phyloP scores from a whole-genome alignment of 1,284 basidiomycete species.

The Tetrapyrgos nigripes region DNA sequence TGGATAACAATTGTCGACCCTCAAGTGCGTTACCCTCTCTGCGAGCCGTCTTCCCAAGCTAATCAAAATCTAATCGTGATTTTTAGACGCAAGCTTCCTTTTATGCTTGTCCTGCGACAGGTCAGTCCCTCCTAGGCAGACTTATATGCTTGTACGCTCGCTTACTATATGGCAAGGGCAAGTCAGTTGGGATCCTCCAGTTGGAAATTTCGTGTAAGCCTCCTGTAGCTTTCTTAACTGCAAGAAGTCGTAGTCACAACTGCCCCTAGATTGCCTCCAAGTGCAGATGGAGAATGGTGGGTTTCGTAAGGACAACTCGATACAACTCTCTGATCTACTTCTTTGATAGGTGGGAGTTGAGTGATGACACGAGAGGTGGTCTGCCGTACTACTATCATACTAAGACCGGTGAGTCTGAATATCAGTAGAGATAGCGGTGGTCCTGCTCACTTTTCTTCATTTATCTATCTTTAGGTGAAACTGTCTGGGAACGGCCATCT shows the following conservation, averaged over 20 bases:
- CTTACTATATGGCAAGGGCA: no score
- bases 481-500: slow-evolving; percentile 87
- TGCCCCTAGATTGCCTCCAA: slow-evolving; percentile 75
- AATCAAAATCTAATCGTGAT: slow-evolving; percentile 5
- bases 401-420: slow-evolving; percentile 77
- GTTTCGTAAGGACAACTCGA: no score
- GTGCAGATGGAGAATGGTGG: slow-evolving; percentile 83
- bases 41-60: background rate
- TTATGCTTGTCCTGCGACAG: slow-evolving; percentile 92
- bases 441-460: no score
- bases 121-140: no score
- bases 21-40: slow-evolving; percentile 55
- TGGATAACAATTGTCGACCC: slow-evolving; percentile 88
- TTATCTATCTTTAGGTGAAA: no score
- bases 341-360: slow-evolving; percentile 96
- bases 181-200: slow-evolving; percentile 91
- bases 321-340: no score
- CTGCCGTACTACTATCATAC: slow-evolving; percentile 95
- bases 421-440: no score
- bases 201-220: slow-evolving; percentile 86
- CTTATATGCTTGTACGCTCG: no score
- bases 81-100: slow-evolving; percentile 80
- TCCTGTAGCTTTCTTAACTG: slow-evolving; percentile 13
- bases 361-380: slow-evolving; percentile 78
- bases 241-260: slow-evolving; percentile 18